phyloP scores from a whole-genome alignment of 1,284 basidiomycete species.

The Ceratobasidium sp. region DNA sequence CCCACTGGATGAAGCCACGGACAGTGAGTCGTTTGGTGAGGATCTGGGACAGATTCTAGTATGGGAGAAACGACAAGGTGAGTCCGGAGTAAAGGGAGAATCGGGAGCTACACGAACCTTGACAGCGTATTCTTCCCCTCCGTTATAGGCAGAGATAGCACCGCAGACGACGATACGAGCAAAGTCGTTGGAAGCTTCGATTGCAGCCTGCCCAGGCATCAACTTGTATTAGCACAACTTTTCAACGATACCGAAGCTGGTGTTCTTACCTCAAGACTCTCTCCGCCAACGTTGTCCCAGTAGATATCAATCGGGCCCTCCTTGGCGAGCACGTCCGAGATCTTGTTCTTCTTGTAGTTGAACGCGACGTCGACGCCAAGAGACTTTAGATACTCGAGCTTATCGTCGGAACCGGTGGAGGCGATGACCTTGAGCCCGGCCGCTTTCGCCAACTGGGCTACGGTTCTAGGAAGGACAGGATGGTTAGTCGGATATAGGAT shows the following conservation, averaged over 20 bases:
- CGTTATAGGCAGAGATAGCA: constrained; percentile 54
- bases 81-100: neutral
- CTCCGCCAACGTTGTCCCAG: constrained; percentile 60
- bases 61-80: neutral
- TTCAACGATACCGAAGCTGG: neutral
- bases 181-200: constrained; percentile 25
- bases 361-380: constrained; percentile 76
- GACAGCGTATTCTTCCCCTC: constrained; percentile 51
- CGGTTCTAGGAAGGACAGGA: constrained; percentile 46
- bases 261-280: constrained; percentile 47
- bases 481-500: neutral
- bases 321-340: constrained; percentile 64
- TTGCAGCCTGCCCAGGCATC: neutral
- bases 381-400: constrained; percentile 68
- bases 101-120: constrained; percentile 44
- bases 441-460: constrained; percentile 70
- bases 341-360: constrained; percentile 74
- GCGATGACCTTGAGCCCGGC: constrained; percentile 75
- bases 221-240: neutral
- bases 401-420: constrained; percentile 75
- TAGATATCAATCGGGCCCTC: constrained; percentile 67
- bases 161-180: constrained; percentile 41
- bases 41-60: constrained; percentile 54
- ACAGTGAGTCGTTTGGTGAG: constrained; percentile 65
- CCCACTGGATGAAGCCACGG: constrained; percentile 67